Evolutionary conservation across 345 rosid species (phyloP), one percentile per base, ranked within the genome.

Genomic region (Heritiera littoralis): DNA sequence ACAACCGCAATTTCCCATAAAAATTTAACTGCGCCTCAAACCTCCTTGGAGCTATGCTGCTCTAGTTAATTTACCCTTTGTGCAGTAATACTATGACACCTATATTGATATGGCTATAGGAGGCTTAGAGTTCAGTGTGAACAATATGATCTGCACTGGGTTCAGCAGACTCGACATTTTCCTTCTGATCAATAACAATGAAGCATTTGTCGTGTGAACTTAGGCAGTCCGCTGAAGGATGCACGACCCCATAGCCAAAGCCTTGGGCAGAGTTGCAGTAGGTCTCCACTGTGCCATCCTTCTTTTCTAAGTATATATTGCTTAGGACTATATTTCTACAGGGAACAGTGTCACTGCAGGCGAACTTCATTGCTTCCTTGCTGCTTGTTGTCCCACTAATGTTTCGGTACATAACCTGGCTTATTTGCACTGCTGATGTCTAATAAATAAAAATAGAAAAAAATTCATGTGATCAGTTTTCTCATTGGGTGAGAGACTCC

Each of bases 211-310:
- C 89, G 0, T 90, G 85, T n/a, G 99, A 92, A 76, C 56, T 86
- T 54, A 97, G 84, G 89, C 98, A 97, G 79, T 97, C 98, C 0
- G 92, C 98, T 13, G 98, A 90, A 35, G 99, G 99, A 85, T 92
- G 94, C 61, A 97, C 93, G 0, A 88, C 48, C 10, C 99, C 97
- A 0, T 88, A 89, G 49, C 92, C 91, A 67, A 90, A 89, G 55
- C 99, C 99, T 86, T 90, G 87, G 0, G 97, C 99, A 0, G 98
- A 90, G 84, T 97, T 84, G 87, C 99, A 97, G 80, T 88, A 97
- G 12, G 99, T 91, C 91, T 94, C 98, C 0, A 84, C 98, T 8
- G 86, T 82, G 9, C 94, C 97, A 60, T 94, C 93, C 70, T 86
- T 83, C 61, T 79, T 90, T 83, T 97, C 98, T 49, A 97, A 79